Base-by-base conservation (phyloP, 2,329 filamentous ascomycete genomes). In the Sporothrix variecibatus region DNA sequence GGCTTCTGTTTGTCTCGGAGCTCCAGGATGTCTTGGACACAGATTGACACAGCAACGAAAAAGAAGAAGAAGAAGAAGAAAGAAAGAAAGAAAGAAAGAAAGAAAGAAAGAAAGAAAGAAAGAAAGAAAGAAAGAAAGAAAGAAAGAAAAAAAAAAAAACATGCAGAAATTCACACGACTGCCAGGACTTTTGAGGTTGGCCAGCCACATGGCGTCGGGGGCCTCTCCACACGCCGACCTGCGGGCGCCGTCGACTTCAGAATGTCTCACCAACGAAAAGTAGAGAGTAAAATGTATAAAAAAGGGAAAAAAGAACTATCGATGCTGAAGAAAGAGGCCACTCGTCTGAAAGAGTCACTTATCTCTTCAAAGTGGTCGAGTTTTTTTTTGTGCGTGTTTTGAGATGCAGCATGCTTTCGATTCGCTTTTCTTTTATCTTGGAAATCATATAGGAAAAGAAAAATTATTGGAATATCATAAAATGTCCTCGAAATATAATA, bases 151-250 rank as follows among this genome's bases (percentile, higher is more conserved):
- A 12, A 9, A n/a, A 56, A 5, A 56, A 56, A 26, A 26, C 23
- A 56, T 56, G 51, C 51, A 56, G 7, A 56, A 56, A 26, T 26
- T 20, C 15, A 49, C 43, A 26, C 8, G n/a, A 34, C n/a, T 56
- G 23, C n/a, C 43, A 17, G 15, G 15, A 17, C 43, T 49, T 1
- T 20, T 12, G 43, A 49, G 43, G 43, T 15, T 49, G 43, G 43
- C 43, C 43, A 49, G 20, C 43, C 43, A 43, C 60, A 65, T 26
- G 60, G 60, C 9, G 34, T 65, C 11, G 60, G 34, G 5, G 0
- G 26, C n/a, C 5, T 65, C n/a, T 65, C 60, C 60, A 43, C 34
- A n/a, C 58, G 34, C 60, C n/a, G 60, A 65, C 60, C 3, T 65
- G 60, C 34, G 34, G n/a, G 60, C 38, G 34, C 60, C 58, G 58